phyloP scores from a whole-genome alignment of 1,139 yeast species.

The Kodamaea fungicola region DNA sequence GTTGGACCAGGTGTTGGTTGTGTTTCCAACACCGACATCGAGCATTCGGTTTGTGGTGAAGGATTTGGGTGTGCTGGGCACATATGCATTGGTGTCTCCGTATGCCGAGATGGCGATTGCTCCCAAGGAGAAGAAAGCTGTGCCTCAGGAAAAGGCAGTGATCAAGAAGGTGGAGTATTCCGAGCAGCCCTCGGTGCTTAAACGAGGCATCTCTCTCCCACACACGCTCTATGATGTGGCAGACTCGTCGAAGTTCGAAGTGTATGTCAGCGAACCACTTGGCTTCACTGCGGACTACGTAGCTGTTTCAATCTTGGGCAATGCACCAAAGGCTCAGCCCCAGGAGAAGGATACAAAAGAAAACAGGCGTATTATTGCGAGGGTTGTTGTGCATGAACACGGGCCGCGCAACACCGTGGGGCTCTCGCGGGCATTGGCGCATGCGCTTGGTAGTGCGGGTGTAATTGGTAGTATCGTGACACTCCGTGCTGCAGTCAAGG shows the following conservation, averaged over 20 bases:
- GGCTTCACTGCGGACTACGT: constrained; percentile 43
- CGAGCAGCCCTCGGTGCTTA: constrained; percentile 37
- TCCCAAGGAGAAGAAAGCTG: constrained; percentile 55
- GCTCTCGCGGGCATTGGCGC: constrained; percentile 53
- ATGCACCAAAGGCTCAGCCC: constrained; percentile 35
- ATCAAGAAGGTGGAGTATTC: constrained; percentile 28
- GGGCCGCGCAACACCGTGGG: constrained; percentile 49
- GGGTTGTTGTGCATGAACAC: constrained; percentile 35
- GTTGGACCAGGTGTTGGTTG: constrained; percentile 56
- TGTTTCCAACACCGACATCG: constrained; percentile 67
- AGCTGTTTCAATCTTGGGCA: constrained; percentile 55
- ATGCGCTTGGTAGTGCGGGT: constrained; percentile 52
- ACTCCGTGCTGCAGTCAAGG: constrained; percentile 48
- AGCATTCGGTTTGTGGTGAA: constrained; percentile 63
- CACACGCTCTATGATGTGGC: constrained; percentile 30
- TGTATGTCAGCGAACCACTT: constrained; percentile 21
- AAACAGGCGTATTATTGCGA: constrained; percentile 52
- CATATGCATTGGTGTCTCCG: constrained; percentile 61
- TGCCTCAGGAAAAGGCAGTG: constrained; percentile 25
- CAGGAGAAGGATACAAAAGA: constrained; percentile 24
- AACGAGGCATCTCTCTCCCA: constrained; percentile 58
- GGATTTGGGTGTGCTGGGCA: constrained; percentile 51
- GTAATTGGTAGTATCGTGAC: constrained; percentile 54
- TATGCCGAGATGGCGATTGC: constrained; percentile 81
- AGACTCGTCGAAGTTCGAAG: constrained; percentile 25